A percentile compares a stretch with the other conserved stretches of the same genome.
phyloP scores from a whole-genome alignment of 352 stramenopile genomes.

The Phytophthora cactorum region DNA sequence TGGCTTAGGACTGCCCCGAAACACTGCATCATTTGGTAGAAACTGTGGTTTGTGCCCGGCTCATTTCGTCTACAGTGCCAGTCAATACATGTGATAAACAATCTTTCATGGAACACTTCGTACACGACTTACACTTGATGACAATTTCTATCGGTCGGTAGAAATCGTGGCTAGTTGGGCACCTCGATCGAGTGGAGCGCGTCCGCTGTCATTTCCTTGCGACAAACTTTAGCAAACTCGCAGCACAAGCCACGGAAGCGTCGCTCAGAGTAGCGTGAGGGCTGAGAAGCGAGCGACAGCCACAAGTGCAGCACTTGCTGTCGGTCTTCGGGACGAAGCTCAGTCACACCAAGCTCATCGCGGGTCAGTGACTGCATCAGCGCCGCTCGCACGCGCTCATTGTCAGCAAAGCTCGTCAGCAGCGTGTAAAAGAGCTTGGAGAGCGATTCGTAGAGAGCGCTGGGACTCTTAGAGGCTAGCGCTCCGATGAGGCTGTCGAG shows the following conservation, averaged over 20 bases:
- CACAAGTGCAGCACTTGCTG: slow-evolving; percentile 64
- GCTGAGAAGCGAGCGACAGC: slow-evolving; percentile 57
- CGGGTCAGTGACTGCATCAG: slow-evolving; percentile 43
- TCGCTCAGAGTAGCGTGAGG: slow-evolving; percentile 59
- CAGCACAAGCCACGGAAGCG: slow-evolving; percentile 64
- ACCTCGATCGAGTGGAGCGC: slow-evolving; percentile 59
- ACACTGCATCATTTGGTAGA: slow-evolving; percentile 16
- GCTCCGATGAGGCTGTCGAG: slow-evolving; percentile 52
- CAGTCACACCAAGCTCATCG: slow-evolving; percentile 47
- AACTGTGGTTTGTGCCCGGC: not conserved
- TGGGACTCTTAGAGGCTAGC: slow-evolving; percentile 62
- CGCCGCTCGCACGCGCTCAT: slow-evolving; percentile 37
- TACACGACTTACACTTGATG: slow-evolving; percentile 4
- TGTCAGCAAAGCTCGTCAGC: slow-evolving; percentile 47
- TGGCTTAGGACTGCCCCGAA: slow-evolving; percentile 31
- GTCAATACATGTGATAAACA: slow-evolving; percentile 23
- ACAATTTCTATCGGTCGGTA: slow-evolving; percentile 8
- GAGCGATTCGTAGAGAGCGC: slow-evolving; percentile 62
- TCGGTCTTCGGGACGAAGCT: slow-evolving; percentile 49
- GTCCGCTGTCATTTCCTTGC: slow-evolving; percentile 68
- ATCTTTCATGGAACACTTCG: slow-evolving; percentile 12
- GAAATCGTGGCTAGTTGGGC: slow-evolving; percentile 26
- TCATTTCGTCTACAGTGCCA: not conserved
- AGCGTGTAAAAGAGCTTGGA: slow-evolving; percentile 61
- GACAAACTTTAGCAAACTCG: slow-evolving; percentile 81